Conservation (phyloP, 1,139 yeast species). For the Taiozyma sp. region DNA sequence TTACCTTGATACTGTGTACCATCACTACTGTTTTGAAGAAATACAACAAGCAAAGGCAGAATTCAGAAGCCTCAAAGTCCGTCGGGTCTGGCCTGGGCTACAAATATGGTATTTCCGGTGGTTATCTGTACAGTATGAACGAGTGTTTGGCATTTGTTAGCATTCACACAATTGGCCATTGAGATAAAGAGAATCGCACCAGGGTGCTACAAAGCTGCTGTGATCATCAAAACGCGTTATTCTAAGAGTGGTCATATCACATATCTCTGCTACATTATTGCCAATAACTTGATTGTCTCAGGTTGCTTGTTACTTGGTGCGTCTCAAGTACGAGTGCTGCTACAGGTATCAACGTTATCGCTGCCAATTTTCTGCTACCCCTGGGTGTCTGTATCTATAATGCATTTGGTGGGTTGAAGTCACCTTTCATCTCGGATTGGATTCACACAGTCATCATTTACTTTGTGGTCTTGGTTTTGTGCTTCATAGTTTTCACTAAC, state of each 20-base stretch:
- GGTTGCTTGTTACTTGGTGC: slow-evolving; percentile 42
- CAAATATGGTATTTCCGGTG: slow-evolving; percentile 57
- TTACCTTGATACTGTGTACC: neutral
- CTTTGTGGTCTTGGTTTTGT: slow-evolving; percentile 30
- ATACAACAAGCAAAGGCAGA: slow-evolving; percentile 33
- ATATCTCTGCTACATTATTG: slow-evolving; percentile 30
- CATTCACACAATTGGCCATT: slow-evolving; percentile 33
- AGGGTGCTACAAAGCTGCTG: slow-evolving; percentile 53
- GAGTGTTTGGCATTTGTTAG: slow-evolving; percentile 30
- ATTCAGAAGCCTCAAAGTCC: slow-evolving; percentile 38
- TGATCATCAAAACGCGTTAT: slow-evolving; percentile 47
- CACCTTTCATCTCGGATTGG: slow-evolving; percentile 43
- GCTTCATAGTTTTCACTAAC: slow-evolving; percentile 29
- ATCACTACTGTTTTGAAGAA: slow-evolving; percentile 30
- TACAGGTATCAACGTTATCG: slow-evolving; percentile 46
- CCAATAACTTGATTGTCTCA: slow-evolving; percentile 31
- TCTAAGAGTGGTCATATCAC: slow-evolving; percentile 38
- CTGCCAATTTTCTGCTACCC: slow-evolving; percentile 37
- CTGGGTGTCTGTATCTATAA: slow-evolving; percentile 40
- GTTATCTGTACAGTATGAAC: slow-evolving; percentile 24
- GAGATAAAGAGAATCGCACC: slow-evolving; percentile 56
- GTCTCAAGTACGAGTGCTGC: slow-evolving; percentile 36
- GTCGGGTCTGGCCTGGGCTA: slow-evolving; percentile 42
- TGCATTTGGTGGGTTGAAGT: slow-evolving; percentile 47
- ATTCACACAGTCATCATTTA: slow-evolving; percentile 40